These are phyloP conservation scores for Scleroderma citrinum DNA, from an alignment of 768 basidiomycete species.

Conservation along the genomic window DNA sequence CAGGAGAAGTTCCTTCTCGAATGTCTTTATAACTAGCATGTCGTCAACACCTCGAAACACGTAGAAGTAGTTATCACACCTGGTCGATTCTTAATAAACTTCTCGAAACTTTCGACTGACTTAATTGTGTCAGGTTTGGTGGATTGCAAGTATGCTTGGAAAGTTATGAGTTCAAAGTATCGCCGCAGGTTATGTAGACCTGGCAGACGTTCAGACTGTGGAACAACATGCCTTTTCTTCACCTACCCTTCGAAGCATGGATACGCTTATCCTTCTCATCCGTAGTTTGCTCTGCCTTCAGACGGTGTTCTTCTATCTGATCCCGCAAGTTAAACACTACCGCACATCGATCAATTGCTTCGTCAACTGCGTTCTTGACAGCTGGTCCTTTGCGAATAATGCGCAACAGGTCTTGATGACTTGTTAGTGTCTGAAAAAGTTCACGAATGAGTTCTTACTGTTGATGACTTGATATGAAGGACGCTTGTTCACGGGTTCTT, in stretches of 20 bases:
- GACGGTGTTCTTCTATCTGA: constrained; percentile 77
- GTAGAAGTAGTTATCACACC: constrained; percentile 38
- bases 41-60: not conserved
- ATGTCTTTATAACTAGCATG: constrained; percentile 81
- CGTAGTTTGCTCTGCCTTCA: constrained; percentile 68
- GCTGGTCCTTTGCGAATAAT: constrained; percentile 82
- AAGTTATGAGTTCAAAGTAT: constrained; percentile 82
- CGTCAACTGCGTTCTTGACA: constrained; percentile 83
- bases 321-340: constrained; percentile 82
- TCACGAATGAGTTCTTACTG: constrained; percentile 44
- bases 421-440: constrained; percentile 2
- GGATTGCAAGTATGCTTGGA: constrained; percentile 85
- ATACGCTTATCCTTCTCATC: constrained; percentile 64
- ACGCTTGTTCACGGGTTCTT: constrained; percentile 31
- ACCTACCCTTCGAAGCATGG: constrained; percentile 66
- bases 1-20: constrained; percentile 80
- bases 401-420: constrained; percentile 60
- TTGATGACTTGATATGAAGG: constrained; percentile 87
- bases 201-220: constrained; percentile 21
- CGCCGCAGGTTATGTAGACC: constrained; percentile 77
- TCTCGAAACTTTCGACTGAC: constrained; percentile 71
- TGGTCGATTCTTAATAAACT: constrained; percentile 78
- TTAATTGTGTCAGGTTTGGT: constrained; percentile 74
- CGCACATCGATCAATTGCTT: constrained; percentile 81
- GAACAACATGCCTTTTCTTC: not conserved